A percentile compares a stretch with the other conserved stretches of the same genome.
Conservation (phyloP, 345 rosid genomes). For the Microthlaspi erraticum region DNA sequence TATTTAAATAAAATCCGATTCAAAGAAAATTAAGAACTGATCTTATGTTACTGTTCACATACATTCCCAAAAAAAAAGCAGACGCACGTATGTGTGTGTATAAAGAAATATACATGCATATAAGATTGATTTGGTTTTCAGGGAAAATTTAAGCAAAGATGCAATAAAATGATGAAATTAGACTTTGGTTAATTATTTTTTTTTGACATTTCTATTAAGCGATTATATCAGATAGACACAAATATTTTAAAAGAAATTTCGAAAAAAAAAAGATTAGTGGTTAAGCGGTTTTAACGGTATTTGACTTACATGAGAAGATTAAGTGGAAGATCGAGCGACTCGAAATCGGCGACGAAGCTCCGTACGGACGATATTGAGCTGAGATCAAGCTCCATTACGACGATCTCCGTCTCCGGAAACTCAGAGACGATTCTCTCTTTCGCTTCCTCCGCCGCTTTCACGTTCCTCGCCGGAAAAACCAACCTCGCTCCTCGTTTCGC, state of each 20-base stretch:
- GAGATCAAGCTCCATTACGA: conserved; percentile 88
- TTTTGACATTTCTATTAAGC: neutral
- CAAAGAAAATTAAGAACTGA: neutral
- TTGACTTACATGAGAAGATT: conserved; percentile 81
- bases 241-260: neutral
- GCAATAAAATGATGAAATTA: neutral
- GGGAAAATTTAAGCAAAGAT: neutral
- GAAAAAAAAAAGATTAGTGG: neutral
- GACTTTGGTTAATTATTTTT: neutral
- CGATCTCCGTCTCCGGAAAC: conserved; percentile 67
- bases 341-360: conserved; percentile 71
- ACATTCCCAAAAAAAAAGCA: neutral
- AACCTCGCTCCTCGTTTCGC: conserved; percentile 81
- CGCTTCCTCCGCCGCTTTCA: conserved; percentile 81
- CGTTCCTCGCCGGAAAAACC: conserved; percentile 79
- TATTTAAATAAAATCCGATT: neutral
- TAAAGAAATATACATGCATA: conserved; percentile 33
- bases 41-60: conserved; percentile 32
- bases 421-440: conserved; percentile 66
- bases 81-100: conserved; percentile 13
- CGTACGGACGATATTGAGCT: conserved; percentile 82
- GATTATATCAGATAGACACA: neutral
- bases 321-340: conserved; percentile 71
- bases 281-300: neutral
- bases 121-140: neutral